A percentile compares a stretch with the other conserved stretches of the same genome.
Evolutionary conservation across 768 basidiomycete genomes (phyloP).

Genomic region (Rhodocollybia butyracea): DNA sequence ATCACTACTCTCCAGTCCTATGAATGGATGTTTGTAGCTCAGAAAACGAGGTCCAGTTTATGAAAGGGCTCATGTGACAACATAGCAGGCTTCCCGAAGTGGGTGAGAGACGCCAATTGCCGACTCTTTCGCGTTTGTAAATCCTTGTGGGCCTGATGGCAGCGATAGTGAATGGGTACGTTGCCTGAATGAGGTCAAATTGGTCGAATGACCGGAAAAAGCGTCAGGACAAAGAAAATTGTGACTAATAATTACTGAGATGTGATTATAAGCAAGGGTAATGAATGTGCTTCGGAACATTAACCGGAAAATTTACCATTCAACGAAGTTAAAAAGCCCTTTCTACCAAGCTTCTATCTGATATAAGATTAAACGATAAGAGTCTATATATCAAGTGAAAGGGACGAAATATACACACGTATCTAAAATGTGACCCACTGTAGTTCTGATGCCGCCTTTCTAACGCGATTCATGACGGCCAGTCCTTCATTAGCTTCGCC

Average conservation of each 20-base stretch:
- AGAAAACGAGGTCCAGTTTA: neutral
- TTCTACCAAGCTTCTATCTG: neutral
- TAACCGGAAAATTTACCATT: no score
- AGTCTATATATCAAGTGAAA: neutral
- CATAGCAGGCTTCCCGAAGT: neutral
- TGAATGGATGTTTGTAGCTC: neutral
- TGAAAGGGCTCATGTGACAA: neutral
- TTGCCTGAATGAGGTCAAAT: no score
- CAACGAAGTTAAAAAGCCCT: no score
- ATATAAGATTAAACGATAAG: neutral
- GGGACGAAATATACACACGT: neutral
- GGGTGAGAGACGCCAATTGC: neutral
- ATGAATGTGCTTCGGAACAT: no score
- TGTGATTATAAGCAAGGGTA: neutral
- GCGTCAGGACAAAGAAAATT: neutral
- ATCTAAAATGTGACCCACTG: conserved; percentile 29
- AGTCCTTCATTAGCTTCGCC: conserved; percentile 79
- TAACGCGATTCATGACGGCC: conserved; percentile 92
- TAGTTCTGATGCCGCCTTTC: conserved; percentile 78
- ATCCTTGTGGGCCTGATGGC: neutral
- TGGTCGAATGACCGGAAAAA: no score
- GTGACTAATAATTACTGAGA: neutral
- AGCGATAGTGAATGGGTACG: no score
- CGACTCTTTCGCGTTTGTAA: neutral
- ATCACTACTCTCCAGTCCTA: neutral